Evolutionary conservation across 495 filamentous ascomycete species (phyloP).

Genomic region (Hypoxylon lienhwacheense): DNA sequence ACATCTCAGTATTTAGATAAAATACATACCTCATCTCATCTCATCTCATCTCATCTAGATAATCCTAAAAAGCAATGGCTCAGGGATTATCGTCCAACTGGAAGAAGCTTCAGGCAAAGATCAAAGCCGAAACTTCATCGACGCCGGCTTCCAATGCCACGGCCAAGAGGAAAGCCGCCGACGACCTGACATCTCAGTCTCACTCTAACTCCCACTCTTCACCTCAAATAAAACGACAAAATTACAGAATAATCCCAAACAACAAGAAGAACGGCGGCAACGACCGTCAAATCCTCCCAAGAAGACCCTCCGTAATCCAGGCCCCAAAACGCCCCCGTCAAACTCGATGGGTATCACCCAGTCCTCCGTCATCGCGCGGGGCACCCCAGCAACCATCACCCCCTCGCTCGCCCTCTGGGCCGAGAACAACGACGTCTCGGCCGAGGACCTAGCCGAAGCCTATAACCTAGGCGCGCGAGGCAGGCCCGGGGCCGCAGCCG

Average conservation of each 20-base stretch:
- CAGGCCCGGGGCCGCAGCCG: constrained; percentile 27
- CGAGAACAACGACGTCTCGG: constrained; percentile 61
- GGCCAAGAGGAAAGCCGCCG: constrained; percentile 37
- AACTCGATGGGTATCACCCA: constrained; percentile 43
- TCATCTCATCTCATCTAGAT: background rate
- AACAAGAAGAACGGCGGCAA: constrained; percentile 1
- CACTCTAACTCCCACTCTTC: too few relatives aligned
- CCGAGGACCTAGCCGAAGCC: constrained; percentile 62
- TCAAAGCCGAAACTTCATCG: constrained; percentile 54
- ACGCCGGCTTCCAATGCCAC: constrained; percentile 2
- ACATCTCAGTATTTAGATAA: too few relatives aligned
- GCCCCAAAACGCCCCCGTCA: background rate
- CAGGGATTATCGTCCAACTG: constrained; percentile 63
- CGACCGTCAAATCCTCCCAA: constrained; percentile 38
- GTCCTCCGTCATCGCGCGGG: constrained; percentile 39
- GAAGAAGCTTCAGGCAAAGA: constrained; percentile 70
- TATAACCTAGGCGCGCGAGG: constrained; percentile 51
- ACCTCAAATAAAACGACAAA: constrained; percentile 34
- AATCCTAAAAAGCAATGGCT: constrained; percentile 34
- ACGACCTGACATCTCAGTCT: constrained; percentile 19
- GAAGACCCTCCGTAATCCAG: constrained; percentile 33
- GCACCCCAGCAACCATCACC: constrained; percentile 33
- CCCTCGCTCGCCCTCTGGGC: constrained; percentile 51
- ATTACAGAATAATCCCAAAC: constrained; percentile 9
- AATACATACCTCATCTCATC: too few relatives aligned